phyloP scores from a whole-genome alignment of 2,329 filamentous ascomycete species.

The Xenoacremonium recifei region DNA sequence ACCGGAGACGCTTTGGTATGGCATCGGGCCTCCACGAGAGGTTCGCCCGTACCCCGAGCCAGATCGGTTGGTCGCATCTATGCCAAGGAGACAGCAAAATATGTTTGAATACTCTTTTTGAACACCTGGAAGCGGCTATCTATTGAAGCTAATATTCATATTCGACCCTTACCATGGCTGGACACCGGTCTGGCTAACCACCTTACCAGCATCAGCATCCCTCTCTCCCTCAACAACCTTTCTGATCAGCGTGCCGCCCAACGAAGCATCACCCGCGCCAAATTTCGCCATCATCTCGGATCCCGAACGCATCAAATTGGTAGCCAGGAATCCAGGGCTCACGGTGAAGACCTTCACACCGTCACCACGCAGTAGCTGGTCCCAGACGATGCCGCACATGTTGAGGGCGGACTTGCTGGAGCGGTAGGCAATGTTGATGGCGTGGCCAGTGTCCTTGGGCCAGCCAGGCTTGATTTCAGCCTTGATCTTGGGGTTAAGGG shows the following conservation, averaged over 20 bases:
- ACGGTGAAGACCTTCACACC: conserved; percentile 49
- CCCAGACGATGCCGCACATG: conserved; percentile 42
- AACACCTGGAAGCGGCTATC: no score
- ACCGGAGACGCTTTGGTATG: no score
- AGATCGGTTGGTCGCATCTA: no score
- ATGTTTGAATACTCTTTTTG: no score
- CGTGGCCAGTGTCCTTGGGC: conserved; percentile 51
- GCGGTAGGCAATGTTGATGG: conserved; percentile 25
- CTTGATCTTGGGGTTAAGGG: conserved; percentile 19
- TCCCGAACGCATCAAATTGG: conserved; percentile 36
- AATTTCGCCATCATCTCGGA: conserved; percentile 29
- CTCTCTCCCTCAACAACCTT: conserved; percentile 41
- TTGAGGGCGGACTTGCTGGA: conserved; percentile 27
- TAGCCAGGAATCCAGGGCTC: conserved; percentile 49
- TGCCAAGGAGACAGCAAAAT: no score
- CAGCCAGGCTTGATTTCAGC: conserved; percentile 37
- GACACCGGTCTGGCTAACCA: conserved; percentile 28
- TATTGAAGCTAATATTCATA: no score
- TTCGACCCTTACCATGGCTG: conserved; percentile 33
- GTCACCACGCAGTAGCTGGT: conserved; percentile 41
- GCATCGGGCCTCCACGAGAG: neutral
- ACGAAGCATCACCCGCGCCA: conserved; percentile 32
- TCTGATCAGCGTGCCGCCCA: conserved; percentile 37
- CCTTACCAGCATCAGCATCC: conserved; percentile 40
- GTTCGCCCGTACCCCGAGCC: neutral